Percentiles rank a stretch among this genome's conserved stretches.
These are phyloP conservation scores for Blastobotrys proliferans DNA, from an alignment of 1,139 yeast species.

Conservation along the genomic window DNA sequence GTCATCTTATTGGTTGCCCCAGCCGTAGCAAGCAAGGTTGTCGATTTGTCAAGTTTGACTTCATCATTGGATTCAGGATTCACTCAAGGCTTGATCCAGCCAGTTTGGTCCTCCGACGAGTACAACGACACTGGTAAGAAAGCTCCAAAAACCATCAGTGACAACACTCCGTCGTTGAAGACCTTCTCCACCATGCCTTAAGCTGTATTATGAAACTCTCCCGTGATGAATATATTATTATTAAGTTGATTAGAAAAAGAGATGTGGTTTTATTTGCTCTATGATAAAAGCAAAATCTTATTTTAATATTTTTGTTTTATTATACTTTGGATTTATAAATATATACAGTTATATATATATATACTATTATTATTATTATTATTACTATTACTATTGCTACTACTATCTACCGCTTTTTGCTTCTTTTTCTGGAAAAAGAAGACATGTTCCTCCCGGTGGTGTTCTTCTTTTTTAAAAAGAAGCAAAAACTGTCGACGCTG, in stretches of 20 bases:
- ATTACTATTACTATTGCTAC: background rate
- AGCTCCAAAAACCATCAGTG: slow-evolving; percentile 30
- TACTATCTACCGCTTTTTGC: too few relatives aligned
- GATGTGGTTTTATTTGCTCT: background rate
- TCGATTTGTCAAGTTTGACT: slow-evolving; percentile 23
- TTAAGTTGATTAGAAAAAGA: slow-evolving; percentile 9
- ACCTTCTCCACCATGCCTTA: slow-evolving; percentile 29
- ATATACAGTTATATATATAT: slow-evolving; percentile 1
- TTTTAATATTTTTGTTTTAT: too few relatives aligned
- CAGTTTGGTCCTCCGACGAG: slow-evolving; percentile 56
- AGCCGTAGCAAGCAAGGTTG: slow-evolving; percentile 50
- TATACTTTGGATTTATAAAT: too few relatives aligned
- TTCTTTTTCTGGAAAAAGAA: too few relatives aligned
- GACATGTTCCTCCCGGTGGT: too few relatives aligned
- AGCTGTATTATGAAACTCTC: slow-evolving; percentile 6
- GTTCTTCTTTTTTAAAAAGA: background rate
- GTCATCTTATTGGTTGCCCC: slow-evolving; percentile 85
- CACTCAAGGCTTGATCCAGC: slow-evolving; percentile 78
- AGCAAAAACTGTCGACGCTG: too few relatives aligned
- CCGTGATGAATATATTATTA: background rate
- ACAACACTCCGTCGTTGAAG: slow-evolving; percentile 32
- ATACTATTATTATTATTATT: background rate
- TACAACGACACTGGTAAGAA: slow-evolving; percentile 68
- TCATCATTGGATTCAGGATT: slow-evolving; percentile 38
- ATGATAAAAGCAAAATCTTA: background rate